A percentile compares a stretch with the other conserved stretches of the same genome.
These are phyloP conservation scores for Trypethelium eluteriae DNA, from an alignment of 495 filamentous ascomycete species.

Conservation along the genomic window DNA sequence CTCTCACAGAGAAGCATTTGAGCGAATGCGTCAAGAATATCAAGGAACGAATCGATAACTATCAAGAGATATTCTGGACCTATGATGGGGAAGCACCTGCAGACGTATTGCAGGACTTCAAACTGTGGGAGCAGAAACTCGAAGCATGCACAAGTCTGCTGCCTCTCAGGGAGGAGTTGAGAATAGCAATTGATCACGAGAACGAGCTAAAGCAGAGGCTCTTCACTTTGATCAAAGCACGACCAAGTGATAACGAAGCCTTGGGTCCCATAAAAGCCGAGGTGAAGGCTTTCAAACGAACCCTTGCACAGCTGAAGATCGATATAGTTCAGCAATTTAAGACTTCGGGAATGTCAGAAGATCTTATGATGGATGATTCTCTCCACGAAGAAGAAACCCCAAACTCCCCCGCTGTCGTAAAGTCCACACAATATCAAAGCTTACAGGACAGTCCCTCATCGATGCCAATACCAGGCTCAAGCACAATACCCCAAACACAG, in stretches of 20 bases:
- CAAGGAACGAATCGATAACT: neutral
- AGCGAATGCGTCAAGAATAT: neutral
- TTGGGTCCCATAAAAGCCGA: neutral
- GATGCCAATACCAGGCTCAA: neutral
- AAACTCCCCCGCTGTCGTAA: neutral
- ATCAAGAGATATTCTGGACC: conserved; percentile 1
- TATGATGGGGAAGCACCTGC: neutral
- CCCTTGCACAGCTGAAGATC: neutral
- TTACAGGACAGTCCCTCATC: neutral
- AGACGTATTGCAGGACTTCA: neutral
- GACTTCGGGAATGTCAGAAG: neutral
- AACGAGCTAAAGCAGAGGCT: neutral
- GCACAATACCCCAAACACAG: neutral
- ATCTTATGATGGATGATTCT: neutral
- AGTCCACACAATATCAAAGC: neutral
- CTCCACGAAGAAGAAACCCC: neutral
- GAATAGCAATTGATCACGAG: neutral
- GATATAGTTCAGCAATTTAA: neutral
- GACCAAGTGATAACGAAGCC: neutral
- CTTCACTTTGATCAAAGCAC: neutral
- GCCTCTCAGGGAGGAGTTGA: neutral
- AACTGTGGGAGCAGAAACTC: conserved; percentile 2
- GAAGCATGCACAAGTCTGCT: neutral
- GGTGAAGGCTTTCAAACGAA: conserved; percentile 6
- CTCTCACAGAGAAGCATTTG: neutral